A percentile compares a stretch with the other conserved stretches of the same genome.
Conservation (phyloP, 1,284 basidiomycete species). For the Tilletia caries region DNA sequence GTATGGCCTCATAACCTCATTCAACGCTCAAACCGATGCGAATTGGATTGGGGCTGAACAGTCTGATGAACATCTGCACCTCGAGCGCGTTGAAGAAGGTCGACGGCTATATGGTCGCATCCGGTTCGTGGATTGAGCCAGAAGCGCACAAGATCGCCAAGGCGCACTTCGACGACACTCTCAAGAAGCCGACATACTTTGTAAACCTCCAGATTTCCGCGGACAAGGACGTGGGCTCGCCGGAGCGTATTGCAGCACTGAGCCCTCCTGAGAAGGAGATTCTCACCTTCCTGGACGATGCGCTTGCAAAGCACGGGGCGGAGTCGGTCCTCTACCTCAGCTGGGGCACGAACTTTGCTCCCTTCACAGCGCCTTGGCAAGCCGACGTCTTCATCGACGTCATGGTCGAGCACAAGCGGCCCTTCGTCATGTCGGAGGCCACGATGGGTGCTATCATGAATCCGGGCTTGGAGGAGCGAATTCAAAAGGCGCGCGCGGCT, state of each 20-base stretch:
- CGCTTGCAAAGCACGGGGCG: background rate
- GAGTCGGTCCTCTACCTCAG: background rate
- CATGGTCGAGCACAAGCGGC: background rate
- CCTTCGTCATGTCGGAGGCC: background rate
- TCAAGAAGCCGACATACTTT: background rate
- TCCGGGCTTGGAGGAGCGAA: background rate
- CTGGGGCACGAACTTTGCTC: background rate
- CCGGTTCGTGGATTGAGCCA: background rate
- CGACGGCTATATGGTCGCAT: background rate
- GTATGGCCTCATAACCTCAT: no score
- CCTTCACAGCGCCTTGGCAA: background rate
- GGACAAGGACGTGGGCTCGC: no score
- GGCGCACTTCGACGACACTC: background rate
- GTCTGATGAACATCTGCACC: background rate
- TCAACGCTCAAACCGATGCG: no score
- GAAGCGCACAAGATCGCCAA: background rate
- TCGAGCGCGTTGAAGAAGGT: background rate
- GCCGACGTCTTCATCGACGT: slow-evolving; percentile 2
- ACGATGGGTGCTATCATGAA: background rate
- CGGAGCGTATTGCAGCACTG: no score
- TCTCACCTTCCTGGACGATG: background rate
- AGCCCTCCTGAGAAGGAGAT: background rate
- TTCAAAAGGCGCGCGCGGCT: background rate
- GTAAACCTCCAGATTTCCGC: background rate
- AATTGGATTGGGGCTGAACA: background rate